These are phyloP conservation scores for Kluyveromyces aestuarii DNA, from an alignment of 805 yeast genomes.

Conservation along the genomic window DNA sequence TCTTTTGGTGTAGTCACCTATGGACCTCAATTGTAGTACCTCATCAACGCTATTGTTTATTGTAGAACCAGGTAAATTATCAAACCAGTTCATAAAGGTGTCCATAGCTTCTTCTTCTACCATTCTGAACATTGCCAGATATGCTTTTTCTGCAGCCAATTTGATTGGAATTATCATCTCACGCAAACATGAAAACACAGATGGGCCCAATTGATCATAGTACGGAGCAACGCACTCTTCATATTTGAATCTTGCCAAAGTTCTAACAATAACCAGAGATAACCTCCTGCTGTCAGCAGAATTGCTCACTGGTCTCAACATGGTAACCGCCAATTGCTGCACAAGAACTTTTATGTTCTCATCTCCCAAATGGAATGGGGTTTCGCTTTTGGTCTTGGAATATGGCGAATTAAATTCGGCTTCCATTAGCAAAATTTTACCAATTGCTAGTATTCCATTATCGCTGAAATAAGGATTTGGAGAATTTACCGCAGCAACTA, in stretches of 20 bases:
- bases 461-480: constrained; percentile 50
- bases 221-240: constrained; percentile 42
- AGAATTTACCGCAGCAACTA: constrained; percentile 36
- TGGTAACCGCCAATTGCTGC: constrained; percentile 39
- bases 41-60: constrained; percentile 37
- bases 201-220: constrained; percentile 51
- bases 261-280: constrained; percentile 65
- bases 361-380: constrained; percentile 34
- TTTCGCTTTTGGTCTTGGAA: constrained; percentile 18
- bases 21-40: constrained; percentile 57
- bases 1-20: constrained; percentile 82
- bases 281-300: constrained; percentile 75
- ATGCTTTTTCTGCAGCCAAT: constrained; percentile 90
- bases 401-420: constrained; percentile 34
- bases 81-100: constrained; percentile 59
- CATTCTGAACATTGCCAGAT: constrained; percentile 58
- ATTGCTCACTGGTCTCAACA: constrained; percentile 45
- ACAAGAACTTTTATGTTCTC: constrained; percentile 37
- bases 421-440: constrained; percentile 58
- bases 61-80: constrained; percentile 28
- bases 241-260: constrained; percentile 57
- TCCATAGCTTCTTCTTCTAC: constrained; percentile 53
- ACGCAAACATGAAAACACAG: constrained; percentile 74
- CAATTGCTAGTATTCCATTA: constrained; percentile 70
- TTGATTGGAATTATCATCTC: constrained; percentile 87